Base-by-base conservation (phyloP, 495 filamentous ascomycete genomes). In the Xylaria cubensis region DNA sequence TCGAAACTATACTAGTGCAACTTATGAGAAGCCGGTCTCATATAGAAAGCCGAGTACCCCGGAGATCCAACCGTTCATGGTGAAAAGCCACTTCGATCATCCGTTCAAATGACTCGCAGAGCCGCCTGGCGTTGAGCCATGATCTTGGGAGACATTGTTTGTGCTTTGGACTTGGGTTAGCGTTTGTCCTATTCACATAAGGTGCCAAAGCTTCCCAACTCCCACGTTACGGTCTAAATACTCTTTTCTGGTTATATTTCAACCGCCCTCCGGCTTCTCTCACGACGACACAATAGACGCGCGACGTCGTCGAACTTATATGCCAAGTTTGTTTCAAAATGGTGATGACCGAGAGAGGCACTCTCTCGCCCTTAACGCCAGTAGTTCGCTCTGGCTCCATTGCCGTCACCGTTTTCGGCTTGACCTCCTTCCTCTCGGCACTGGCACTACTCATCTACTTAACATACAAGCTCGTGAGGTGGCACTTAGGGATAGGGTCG, bases 391-490 rank as follows among this genome's bases (percentile, higher is more conserved):
- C 82, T 72, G 89, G 88, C 15, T 81, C 90, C 6, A 84, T 87
- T 19, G 87, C 86, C 3, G 83, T 91, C 58, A 81, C 86, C 36
- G 75, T 85, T 68, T 90, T 91, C 73, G 88, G 85, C 67, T 80
- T 89, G 46, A 78, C 91, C 13, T 91, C 90, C 5, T 88, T 91
- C 72, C 75, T 91, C 34, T 86, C 89, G 21, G 86, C 85, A 1
- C 73, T 83, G 0, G 71, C 75, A 36, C 80, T 91, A 13, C 85
- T 90, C 50, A 62, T 75, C n/a, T 90, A 87, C 75, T 82, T 91
- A 62, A 88, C 85, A 21, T 89, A 84, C 76, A 87, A 88, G 69
- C 78, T 92, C 29, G 72, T 90, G 32, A 83, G 84, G 70, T 91
- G 90, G 90, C 84, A 80, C 24, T 36, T 78, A 21, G 70, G 65